Percentiles rank a stretch among this genome's conserved stretches.
Conservation (phyloP, 257 asterid genomes). For the Solanum appendiculatum region DNA sequence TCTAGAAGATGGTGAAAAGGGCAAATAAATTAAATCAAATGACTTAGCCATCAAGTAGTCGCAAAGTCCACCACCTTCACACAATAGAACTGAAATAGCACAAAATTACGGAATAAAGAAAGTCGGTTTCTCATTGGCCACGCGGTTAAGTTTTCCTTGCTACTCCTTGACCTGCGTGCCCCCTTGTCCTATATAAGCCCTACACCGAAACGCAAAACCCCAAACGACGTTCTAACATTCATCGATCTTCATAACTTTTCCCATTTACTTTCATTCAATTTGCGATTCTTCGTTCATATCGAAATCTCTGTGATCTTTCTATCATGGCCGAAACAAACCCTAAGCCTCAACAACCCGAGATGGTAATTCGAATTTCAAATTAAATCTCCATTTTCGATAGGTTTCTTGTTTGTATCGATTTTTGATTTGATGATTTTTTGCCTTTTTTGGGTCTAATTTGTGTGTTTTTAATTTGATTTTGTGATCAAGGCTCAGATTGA, state of each 20-base stretch:
- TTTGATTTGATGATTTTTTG: background rate
- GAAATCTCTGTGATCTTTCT: background rate
- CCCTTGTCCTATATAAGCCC: background rate
- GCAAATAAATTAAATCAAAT: background rate
- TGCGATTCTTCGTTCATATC: background rate
- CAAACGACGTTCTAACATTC: background rate
- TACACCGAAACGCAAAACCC: background rate
- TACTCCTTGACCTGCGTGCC: background rate
- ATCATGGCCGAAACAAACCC: conserved; percentile 16
- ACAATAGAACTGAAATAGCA: background rate
- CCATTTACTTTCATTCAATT: background rate
- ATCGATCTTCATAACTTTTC: background rate
- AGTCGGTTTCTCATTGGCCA: background rate
- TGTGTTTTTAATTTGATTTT: background rate
- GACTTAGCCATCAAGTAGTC: background rate
- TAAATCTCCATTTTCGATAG: background rate
- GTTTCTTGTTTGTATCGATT: background rate
- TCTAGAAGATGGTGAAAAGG: background rate
- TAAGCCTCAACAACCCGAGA: conserved; percentile 5
- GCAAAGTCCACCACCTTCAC: background rate
- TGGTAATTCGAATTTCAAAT: conserved; percentile 5
- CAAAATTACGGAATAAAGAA: background rate
- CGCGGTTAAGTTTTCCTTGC: background rate
- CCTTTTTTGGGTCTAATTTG: background rate
- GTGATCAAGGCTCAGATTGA: conserved; percentile 22